phyloP scores from a whole-genome alignment of 2,329 filamentous ascomycete species.

The Xylariales sp. region DNA sequence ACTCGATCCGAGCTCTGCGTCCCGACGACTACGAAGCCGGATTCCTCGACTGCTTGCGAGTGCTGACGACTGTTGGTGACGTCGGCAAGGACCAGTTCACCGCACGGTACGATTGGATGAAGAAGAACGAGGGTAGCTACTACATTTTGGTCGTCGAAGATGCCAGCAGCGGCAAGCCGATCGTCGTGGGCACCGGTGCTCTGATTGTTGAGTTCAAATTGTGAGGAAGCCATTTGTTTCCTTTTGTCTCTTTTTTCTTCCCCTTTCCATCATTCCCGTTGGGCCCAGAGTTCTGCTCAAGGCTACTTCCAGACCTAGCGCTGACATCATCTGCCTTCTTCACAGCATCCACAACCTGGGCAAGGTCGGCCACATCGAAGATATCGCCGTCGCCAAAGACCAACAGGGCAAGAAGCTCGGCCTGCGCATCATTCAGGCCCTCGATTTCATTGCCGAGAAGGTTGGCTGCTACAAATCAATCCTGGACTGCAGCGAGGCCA shows the following conservation, averaged over 20 bases:
- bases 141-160: constrained; percentile 86
- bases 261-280: too few relatives aligned
- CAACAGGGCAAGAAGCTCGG: constrained; percentile 98
- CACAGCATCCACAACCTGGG: constrained; percentile 73
- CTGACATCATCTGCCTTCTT: constrained; percentile 4
- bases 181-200: constrained; percentile 85
- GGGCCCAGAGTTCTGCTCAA: too few relatives aligned
- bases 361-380: constrained; percentile 91
- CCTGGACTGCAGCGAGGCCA: constrained; percentile 91
- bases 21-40: constrained; percentile 73
- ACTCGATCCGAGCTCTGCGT: constrained; percentile 76
- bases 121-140: constrained; percentile 64
- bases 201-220: constrained; percentile 93
- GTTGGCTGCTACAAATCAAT: constrained; percentile 97
- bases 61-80: constrained; percentile 90
- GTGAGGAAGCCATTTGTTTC: too few relatives aligned
- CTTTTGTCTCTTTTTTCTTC: too few relatives aligned
- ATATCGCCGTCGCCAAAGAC: constrained; percentile 91
- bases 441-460: constrained; percentile 84
- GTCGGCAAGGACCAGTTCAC: constrained; percentile 71
- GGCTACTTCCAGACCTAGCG: too few relatives aligned
- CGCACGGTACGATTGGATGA: constrained; percentile 79
- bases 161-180: constrained; percentile 44
- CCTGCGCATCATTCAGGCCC: constrained; percentile 84
- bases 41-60: constrained; percentile 86